Conservation (phyloP, 257 asterid genomes). For the Vinca minor region DNA sequence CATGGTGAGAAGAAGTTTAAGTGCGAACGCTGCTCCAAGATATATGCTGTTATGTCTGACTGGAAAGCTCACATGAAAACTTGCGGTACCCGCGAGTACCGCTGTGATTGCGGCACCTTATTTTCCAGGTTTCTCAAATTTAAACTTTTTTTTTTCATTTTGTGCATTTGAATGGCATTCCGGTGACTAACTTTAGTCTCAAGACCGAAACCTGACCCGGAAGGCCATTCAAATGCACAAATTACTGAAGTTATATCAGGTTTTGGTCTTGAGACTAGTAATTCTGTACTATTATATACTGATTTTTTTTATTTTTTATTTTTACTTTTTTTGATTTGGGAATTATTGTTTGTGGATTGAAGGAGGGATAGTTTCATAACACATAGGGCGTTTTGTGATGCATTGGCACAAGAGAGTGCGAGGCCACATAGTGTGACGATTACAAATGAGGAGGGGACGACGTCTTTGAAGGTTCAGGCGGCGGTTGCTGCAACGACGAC, state of each 20-base stretch:
- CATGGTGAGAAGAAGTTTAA: conserved; percentile 85
- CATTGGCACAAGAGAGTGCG: conserved; percentile 73
- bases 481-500: conserved; percentile 11
- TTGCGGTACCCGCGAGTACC: conserved; percentile 84
- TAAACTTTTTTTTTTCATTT: not conserved
- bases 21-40: conserved; percentile 82
- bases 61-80: conserved; percentile 95
- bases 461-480: conserved; percentile 27
- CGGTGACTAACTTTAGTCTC: too few relatives aligned
- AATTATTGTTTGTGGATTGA: conserved; percentile 4
- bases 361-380: conserved; percentile 92
- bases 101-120: conserved; percentile 86
- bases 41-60: conserved; percentile 77
- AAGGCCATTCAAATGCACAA: too few relatives aligned
- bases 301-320: too few relatives aligned
- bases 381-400: conserved; percentile 89
- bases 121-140: conserved; percentile 48
- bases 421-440: conserved; percentile 24
- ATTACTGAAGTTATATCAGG: too few relatives aligned
- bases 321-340: not conserved
- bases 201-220: too few relatives aligned
- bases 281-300: too few relatives aligned
- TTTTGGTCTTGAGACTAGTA: too few relatives aligned
- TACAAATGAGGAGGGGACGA: conserved; percentile 24
- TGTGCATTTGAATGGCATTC: too few relatives aligned